phyloP scores from a whole-genome alignment of 106 monocot species.

The Platanthera zijinensis region DNA sequence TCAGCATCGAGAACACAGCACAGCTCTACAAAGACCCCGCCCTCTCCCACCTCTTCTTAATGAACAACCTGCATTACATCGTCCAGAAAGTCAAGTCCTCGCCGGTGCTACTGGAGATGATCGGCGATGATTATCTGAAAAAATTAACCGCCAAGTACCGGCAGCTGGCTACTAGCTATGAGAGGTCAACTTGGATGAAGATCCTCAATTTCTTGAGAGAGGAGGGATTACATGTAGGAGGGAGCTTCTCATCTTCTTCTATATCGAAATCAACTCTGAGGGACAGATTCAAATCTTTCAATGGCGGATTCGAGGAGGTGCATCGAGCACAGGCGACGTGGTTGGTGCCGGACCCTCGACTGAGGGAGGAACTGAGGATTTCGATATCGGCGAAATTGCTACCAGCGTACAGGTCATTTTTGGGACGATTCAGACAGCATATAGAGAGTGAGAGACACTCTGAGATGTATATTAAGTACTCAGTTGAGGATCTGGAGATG shows the following conservation, averaged over 20 bases:
- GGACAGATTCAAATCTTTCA: constrained; percentile 87
- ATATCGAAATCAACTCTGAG: constrained; percentile 56
- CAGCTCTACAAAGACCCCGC: constrained; percentile 59
- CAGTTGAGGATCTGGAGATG: constrained; percentile 81
- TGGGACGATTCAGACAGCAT: constrained; percentile 80
- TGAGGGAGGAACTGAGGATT: constrained; percentile 89
- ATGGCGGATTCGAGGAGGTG: constrained; percentile 79
- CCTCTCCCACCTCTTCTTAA: constrained; percentile 64
- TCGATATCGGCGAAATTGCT: constrained; percentile 69
- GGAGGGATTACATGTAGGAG: constrained; percentile 82
- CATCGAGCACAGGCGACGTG: constrained; percentile 70
- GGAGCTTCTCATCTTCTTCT: constrained; percentile 63
- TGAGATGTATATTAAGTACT: constrained; percentile 89
- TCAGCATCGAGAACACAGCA: constrained; percentile 66
- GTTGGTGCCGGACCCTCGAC: constrained; percentile 70
- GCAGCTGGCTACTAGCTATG: constrained; percentile 68
- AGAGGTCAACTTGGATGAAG: constrained; percentile 71
- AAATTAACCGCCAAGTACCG: constrained; percentile 57
- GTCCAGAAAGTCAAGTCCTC: constrained; percentile 68
- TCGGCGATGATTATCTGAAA: constrained; percentile 66
- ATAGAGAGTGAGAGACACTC: constrained; percentile 80
- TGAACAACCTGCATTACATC: constrained; percentile 97
- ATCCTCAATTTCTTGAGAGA: constrained; percentile 76
- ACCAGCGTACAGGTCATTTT: constrained; percentile 83
- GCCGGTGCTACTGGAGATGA: constrained; percentile 54